A percentile compares a stretch with the other conserved stretches of the same genome.
These are phyloP conservation scores for Plicaturopsis crispa DNA, from an alignment of 768 basidiomycete species.

Conservation along the genomic window DNA sequence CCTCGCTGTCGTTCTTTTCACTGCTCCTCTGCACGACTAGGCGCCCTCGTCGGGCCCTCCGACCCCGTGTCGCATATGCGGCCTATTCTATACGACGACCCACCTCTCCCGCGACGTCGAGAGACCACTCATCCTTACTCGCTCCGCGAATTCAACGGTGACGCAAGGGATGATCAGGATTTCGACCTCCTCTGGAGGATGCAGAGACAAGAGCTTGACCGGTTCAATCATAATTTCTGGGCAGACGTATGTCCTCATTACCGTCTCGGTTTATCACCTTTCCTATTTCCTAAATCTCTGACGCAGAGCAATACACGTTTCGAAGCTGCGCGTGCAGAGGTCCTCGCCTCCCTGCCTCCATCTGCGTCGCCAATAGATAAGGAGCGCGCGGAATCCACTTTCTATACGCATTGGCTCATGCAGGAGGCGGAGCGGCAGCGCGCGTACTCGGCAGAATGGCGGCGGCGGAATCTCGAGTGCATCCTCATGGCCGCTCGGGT, in stretches of 20 bases:
- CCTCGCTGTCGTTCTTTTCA: too few species aligned
- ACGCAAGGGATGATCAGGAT: constrained; percentile 25
- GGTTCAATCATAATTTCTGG: constrained; percentile 78
- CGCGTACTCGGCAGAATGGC: too few species aligned
- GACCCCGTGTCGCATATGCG: constrained; percentile 76
- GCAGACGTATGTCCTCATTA: constrained; percentile 49
- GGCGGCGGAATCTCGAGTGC: too few species aligned
- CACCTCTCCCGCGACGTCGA: constrained; percentile 25
- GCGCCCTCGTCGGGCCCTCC: constrained; percentile 74
- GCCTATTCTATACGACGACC: constrained; percentile 68
- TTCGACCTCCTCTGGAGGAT: constrained; percentile 65
- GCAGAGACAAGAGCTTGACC: constrained; percentile 63
- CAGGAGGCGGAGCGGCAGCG: too few species aligned
- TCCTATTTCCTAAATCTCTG: constrained; percentile 5
- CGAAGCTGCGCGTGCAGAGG: too few species aligned
- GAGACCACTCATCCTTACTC: constrained; percentile 66
- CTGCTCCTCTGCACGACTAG: too few species aligned
- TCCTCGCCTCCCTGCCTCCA: too few species aligned
- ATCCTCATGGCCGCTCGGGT: too few species aligned
- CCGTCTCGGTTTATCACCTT: background rate
- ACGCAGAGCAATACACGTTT: too few species aligned
- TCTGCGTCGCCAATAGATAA: too few species aligned
- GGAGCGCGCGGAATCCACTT: too few species aligned
- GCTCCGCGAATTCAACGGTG: constrained; percentile 55
- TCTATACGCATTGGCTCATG: too few species aligned